A percentile compares a stretch with the other conserved stretches of the same genome.
These are phyloP conservation scores for Niebla homalea DNA, from an alignment of 495 filamentous ascomycete genomes.

Conservation along the genomic window DNA sequence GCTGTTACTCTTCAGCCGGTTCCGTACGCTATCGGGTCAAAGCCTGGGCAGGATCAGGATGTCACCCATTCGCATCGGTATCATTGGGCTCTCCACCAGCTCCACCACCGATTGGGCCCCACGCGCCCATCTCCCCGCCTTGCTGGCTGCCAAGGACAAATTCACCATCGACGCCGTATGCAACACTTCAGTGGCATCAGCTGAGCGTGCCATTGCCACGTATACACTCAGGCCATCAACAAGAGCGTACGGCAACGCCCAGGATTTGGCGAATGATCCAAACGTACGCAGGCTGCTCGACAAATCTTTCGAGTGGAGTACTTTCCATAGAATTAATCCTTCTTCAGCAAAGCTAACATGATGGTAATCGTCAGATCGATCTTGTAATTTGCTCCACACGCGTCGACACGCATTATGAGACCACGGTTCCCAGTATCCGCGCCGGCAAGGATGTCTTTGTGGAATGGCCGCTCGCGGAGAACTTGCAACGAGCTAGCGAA, in stretches of 20 bases:
- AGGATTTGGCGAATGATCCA: conserved; percentile 33
- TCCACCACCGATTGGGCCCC: conserved; percentile 33
- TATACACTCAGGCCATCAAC: conserved; percentile 30
- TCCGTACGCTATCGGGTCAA: no score
- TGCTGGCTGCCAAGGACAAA: conserved; percentile 27
- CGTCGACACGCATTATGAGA: conserved; percentile 37
- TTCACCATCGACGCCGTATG: conserved; percentile 45
- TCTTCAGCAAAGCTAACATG: no score
- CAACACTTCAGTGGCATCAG: conserved; percentile 38
- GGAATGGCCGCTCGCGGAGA: conserved; percentile 36
- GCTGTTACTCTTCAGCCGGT: no score
- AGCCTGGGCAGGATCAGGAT: conserved; percentile 15
- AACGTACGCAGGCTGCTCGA: conserved; percentile 15
- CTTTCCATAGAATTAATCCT: not conserved
- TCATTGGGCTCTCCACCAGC: conserved; percentile 40
- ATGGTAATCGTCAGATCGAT: conserved; percentile 23
- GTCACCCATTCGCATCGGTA: conserved; percentile 38
- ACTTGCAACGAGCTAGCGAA: conserved; percentile 22
- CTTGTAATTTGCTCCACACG: conserved; percentile 43
- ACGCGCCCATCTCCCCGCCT: conserved; percentile 41
- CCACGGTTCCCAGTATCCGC: conserved; percentile 29
- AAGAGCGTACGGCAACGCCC: conserved; percentile 36
- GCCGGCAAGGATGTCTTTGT: conserved; percentile 41
- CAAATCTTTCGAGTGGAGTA: not conserved
- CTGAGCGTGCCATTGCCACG: conserved; percentile 30